Conservation (phyloP, 108 stramenopile species). For the Skeletonema potamos region DNA sequence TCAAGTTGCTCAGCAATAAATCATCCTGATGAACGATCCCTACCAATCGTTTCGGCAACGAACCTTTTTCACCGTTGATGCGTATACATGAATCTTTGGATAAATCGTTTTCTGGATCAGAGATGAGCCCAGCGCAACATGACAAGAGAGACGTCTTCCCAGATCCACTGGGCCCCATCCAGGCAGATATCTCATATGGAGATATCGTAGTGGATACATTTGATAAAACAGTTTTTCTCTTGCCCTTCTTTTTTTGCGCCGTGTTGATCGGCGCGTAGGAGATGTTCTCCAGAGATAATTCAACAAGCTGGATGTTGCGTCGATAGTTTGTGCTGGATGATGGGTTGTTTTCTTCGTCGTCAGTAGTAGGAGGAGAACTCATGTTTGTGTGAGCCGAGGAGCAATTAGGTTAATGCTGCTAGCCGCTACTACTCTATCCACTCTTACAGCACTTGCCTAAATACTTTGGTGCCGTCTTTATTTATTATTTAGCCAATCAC, state of each 20-base stretch:
- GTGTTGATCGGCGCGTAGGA: slow-evolving; percentile 64
- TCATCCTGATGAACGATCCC: slow-evolving; percentile 91
- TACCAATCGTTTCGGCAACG: slow-evolving; percentile 66
- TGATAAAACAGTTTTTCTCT: slow-evolving; percentile 38
- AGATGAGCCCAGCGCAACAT: slow-evolving; percentile 56
- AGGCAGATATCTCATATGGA: slow-evolving; percentile 63
- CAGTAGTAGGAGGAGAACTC: neutral
- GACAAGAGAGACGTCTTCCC: slow-evolving; percentile 74
- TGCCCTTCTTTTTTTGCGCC: neutral
- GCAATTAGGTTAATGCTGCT: too few relatives aligned
- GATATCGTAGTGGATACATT: slow-evolving; percentile 61
- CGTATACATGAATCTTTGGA: slow-evolving; percentile 44
- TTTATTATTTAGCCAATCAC: too few relatives aligned
- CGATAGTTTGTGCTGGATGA: neutral
- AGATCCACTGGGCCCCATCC: slow-evolving; percentile 80
- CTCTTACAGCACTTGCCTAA: too few relatives aligned
- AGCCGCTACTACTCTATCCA: too few relatives aligned
- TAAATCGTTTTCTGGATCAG: slow-evolving; percentile 40
- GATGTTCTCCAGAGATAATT: slow-evolving; percentile 58
- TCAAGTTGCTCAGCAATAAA: slow-evolving; percentile 75
- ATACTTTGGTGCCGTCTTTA: too few relatives aligned
- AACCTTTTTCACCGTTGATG: slow-evolving; percentile 58
- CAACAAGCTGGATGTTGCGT: slow-evolving; percentile 46
- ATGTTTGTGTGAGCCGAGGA: neutral
- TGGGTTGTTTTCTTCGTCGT: neutral